phyloP scores from a whole-genome alignment of 306 rosid genomes.

The Vicia faba region DNA sequence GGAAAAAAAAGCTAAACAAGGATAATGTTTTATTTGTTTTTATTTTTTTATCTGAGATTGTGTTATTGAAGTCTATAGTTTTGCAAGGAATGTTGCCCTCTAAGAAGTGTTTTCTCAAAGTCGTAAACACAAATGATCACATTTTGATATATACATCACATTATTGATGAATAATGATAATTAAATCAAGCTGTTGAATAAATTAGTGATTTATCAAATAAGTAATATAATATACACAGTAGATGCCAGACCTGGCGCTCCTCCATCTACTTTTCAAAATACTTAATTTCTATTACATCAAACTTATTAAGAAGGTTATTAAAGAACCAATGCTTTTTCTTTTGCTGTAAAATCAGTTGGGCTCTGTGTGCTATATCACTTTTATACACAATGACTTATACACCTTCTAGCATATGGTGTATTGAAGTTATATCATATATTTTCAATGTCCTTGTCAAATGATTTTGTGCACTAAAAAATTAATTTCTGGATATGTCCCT shows the following conservation, averaged over 20 bases:
- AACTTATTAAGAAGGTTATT: constrained; percentile 1
- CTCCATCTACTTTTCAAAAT: neutral
- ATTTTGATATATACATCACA: neutral
- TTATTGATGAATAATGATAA: neutral
- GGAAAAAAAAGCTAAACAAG: neutral
- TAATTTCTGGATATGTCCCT: neutral
- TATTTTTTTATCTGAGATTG: neutral
- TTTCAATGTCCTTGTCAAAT: neutral
- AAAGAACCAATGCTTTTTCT: neutral
- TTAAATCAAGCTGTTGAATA: neutral
- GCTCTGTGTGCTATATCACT: neutral
- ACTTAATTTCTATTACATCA: neutral
- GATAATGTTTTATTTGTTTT: neutral
- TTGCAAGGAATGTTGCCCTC: neutral
- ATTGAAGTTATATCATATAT: neutral
- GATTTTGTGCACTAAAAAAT: no score
- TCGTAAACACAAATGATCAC: neutral
- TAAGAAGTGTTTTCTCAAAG: neutral
- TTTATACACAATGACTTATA: constrained; percentile 2
- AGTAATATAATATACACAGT: neutral
- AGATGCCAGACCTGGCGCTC: neutral
- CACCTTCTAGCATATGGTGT: neutral
- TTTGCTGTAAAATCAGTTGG: neutral
- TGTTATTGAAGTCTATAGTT: neutral
- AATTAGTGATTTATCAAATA: neutral